These are phyloP conservation scores for Kodamaea derodonti DNA, from an alignment of 1,139 yeast genomes.

Conservation along the genomic window DNA sequence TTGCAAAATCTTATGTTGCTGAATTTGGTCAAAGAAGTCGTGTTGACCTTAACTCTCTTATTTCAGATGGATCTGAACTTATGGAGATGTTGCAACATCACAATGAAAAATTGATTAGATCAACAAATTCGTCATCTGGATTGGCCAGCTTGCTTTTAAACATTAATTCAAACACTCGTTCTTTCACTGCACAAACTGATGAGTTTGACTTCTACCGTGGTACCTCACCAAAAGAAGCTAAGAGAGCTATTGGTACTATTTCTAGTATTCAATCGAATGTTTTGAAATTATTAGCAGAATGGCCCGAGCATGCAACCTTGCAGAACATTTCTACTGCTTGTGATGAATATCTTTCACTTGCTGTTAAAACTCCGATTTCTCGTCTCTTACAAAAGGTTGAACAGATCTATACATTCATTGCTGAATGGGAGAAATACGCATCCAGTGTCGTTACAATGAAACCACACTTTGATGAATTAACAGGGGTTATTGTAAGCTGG, in stretches of 20 bases:
- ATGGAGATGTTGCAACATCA: slow-evolving; percentile 19
- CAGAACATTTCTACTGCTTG: slow-evolving; percentile 65
- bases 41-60: slow-evolving; percentile 23
- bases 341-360: slow-evolving; percentile 59
- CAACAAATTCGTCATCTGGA: slow-evolving; percentile 28
- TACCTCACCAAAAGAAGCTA: slow-evolving; percentile 58
- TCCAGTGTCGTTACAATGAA: slow-evolving; percentile 69
- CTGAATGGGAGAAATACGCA: slow-evolving; percentile 95
- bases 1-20: slow-evolving; percentile 28
- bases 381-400: slow-evolving; percentile 78
- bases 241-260: slow-evolving; percentile 52
- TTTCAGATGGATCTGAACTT: slow-evolving; percentile 35
- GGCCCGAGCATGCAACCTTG: slow-evolving; percentile 96
- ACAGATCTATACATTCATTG: slow-evolving; percentile 73
- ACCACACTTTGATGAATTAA: slow-evolving; percentile 51
- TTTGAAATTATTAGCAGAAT: slow-evolving; percentile 51
- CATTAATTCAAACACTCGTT: slow-evolving; percentile 26
- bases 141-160: slow-evolving; percentile 43
- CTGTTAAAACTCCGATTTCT: slow-evolving; percentile 71
- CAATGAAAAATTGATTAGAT: slow-evolving; percentile 17
- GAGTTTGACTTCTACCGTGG: slow-evolving; percentile 67
- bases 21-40: slow-evolving; percentile 20
- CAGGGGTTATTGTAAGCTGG: slow-evolving; percentile 80
- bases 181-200: slow-evolving; percentile 16
- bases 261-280: slow-evolving; percentile 46